phyloP scores from a whole-genome alignment of 2,329 filamentous ascomycete genomes.

The Trichoderma pleuroti region DNA sequence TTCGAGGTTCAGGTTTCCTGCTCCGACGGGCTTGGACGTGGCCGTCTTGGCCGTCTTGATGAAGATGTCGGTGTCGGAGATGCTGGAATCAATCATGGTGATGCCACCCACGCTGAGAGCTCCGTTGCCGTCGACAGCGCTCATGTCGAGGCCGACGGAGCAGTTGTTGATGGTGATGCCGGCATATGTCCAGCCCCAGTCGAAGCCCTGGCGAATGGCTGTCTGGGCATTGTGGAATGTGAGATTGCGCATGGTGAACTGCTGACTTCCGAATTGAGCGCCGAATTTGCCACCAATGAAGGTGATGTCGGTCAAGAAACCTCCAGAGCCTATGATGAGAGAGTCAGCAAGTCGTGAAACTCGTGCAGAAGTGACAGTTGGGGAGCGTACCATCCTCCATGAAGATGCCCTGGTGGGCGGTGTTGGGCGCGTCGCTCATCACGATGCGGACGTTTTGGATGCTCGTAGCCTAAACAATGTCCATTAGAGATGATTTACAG shows the following conservation, averaged over 20 bases:
- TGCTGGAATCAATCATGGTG: conserved; percentile 68
- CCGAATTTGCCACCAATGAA: conserved; percentile 68
- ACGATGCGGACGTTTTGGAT: conserved; percentile 32
- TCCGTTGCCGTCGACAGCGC: conserved; percentile 30
- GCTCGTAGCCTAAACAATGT: neutral
- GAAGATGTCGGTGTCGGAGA: conserved; percentile 63
- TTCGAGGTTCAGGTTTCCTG: neutral
- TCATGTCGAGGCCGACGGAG: conserved; percentile 63
- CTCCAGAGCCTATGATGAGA: conserved; percentile 49
- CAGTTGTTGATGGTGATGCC: conserved; percentile 61
- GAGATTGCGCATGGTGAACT: conserved; percentile 68
- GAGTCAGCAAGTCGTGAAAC: neutral
- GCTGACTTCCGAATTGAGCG: conserved; percentile 59
- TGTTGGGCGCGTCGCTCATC: neutral
- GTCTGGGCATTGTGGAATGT: conserved; percentile 62
- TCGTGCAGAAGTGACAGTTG: neutral
- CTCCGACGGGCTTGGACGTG: neutral
- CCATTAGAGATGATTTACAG: neutral
- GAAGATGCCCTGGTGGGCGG: conserved; percentile 53
- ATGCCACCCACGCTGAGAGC: conserved; percentile 43
- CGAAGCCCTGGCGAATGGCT: conserved; percentile 69
- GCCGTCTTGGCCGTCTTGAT: conserved; percentile 50
- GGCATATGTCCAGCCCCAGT: conserved; percentile 75
- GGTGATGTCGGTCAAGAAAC: conserved; percentile 64
- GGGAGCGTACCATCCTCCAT: conserved; percentile 47